Evolutionary conservation across 345 rosid genomes (phyloP).

Genomic region (Euphorbia pulcherrima): DNA sequence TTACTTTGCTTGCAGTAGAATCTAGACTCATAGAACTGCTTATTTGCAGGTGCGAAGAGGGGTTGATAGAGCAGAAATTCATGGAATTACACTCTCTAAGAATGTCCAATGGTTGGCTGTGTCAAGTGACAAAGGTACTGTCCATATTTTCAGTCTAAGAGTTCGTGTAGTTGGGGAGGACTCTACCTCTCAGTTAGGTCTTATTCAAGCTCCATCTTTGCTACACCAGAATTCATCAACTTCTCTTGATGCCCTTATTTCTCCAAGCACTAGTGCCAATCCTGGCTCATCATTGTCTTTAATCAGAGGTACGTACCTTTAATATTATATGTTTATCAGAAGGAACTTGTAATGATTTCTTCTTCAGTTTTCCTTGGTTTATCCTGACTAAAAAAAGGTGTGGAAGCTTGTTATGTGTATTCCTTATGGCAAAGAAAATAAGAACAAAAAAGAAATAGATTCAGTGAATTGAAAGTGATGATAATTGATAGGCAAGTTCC

Average conservation of each 20-base stretch:
- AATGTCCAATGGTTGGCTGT: constrained; percentile 86
- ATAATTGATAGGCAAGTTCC: not conserved
- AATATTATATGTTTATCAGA: no score
- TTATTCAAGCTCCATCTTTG: constrained; percentile 36
- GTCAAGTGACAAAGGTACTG: constrained; percentile 97
- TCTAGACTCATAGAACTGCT: not conserved
- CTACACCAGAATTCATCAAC: constrained; percentile 52
- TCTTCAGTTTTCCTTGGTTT: no score
- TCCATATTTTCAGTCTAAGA: constrained; percentile 87
- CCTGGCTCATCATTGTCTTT: constrained; percentile 72
- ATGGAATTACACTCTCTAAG: constrained; percentile 89
- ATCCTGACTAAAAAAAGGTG: not conserved
- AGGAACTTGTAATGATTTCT: no score
- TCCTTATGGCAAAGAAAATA: not conserved
- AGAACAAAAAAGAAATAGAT: constrained; percentile 4
- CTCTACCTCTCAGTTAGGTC: constrained; percentile 35
- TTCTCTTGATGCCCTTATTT: constrained; percentile 59
- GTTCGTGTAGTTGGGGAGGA: constrained; percentile 74
- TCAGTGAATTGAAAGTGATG: not conserved
- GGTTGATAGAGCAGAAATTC: constrained; percentile 95
- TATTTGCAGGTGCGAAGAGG: constrained; percentile 79
- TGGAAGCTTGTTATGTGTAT: not conserved
- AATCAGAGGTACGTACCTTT: constrained; percentile 53
- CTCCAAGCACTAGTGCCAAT: constrained; percentile 57
- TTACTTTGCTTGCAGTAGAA: constrained; percentile 5